Base-by-base conservation (phyloP, 108 stramenopile species). In the Skeletonema menzelii region DNA sequence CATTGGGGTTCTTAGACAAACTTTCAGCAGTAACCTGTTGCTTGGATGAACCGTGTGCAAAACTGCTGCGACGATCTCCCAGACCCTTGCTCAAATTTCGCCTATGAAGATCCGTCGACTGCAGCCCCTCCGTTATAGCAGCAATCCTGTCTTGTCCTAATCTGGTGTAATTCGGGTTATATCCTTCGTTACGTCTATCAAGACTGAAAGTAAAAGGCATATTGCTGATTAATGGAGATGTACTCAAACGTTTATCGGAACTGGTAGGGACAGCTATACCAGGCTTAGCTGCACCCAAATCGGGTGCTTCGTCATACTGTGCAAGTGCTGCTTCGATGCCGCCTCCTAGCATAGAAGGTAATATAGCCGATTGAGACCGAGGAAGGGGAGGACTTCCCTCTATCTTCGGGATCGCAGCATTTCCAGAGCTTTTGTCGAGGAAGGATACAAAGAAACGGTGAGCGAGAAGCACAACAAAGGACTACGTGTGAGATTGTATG, bases 301-400 rank as follows among this genome's bases (percentile, higher is more conserved):
- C 42, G 30, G 24, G 42, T 20, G 28, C 63, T 17, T 53, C 63
- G 14, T 80, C 79, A 30, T 80, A 69, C 26, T 65, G 59, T 15
- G 56, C 61, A 8, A 80, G 47, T 56, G 79, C 79, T 34, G 73
- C 79, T 65, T 80, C 73, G 17, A 80, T 73, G 10, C 79, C 79
- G 35, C 79, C 67, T 11, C 62, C 57, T 56, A 20, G 42, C 1
- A 15, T 60, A 19, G 22, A 10, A 20, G 22, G 49, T 15, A 70
- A 30, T 20, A 63, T 14, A 24, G 60, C 20, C n/a, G 71, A 69
- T 58, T 62, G 71, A 32, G 70, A 58, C 24, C 55, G 65, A 28
- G 59, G 65, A 24, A 59, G 59, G 44, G 42, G 11, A 26, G 70
- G 73, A 64, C 73, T 69, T 4, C 15, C 75, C 6, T 53, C 49